phyloP scores from a whole-genome alignment of 805 yeast species.

The Nadsonia fulvescens region DNA sequence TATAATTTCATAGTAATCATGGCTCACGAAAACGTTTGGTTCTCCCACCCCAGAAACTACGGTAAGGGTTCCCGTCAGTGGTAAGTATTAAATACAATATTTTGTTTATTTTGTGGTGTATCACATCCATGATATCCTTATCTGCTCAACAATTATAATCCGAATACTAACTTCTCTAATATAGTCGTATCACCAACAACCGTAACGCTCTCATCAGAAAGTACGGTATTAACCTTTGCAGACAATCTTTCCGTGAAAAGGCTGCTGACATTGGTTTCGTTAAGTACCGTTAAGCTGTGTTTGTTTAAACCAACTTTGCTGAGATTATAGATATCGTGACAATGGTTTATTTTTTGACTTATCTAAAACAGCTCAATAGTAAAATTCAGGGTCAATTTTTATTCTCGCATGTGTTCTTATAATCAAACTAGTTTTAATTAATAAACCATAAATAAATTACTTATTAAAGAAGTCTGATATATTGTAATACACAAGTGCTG shows the following conservation, averaged over 20 bases:
- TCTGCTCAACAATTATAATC: neutral
- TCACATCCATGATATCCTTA: neutral
- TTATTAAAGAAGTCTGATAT: no score
- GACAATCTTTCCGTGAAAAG: slow-evolving; percentile 99
- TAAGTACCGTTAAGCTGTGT: slow-evolving; percentile 93
- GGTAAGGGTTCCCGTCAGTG: slow-evolving; percentile 99
- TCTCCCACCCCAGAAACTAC: slow-evolving; percentile 99
- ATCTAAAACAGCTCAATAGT: no score
- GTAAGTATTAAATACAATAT: no score
- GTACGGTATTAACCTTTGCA: slow-evolving; percentile 98
- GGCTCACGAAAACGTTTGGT: slow-evolving; percentile 99
- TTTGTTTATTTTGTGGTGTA: no score
- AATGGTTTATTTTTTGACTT: no score
- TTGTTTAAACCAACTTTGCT: no score
- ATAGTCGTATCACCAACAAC: slow-evolving; percentile 84
- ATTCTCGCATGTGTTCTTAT: no score
- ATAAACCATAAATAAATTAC: slow-evolving; percentile 1
- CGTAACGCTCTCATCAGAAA: slow-evolving; percentile 99
- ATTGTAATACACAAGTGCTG: no score
- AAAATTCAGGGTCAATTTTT: no score
- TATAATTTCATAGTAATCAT: slow-evolving; percentile 32
- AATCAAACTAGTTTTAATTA: no score
- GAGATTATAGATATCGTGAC: no score
- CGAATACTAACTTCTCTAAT: slow-evolving; percentile 1
- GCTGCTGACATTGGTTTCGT: slow-evolving; percentile 97